Evolutionary conservation across 495 filamentous ascomycete species (phyloP).

Genomic region (Cercophora sp.): DNA sequence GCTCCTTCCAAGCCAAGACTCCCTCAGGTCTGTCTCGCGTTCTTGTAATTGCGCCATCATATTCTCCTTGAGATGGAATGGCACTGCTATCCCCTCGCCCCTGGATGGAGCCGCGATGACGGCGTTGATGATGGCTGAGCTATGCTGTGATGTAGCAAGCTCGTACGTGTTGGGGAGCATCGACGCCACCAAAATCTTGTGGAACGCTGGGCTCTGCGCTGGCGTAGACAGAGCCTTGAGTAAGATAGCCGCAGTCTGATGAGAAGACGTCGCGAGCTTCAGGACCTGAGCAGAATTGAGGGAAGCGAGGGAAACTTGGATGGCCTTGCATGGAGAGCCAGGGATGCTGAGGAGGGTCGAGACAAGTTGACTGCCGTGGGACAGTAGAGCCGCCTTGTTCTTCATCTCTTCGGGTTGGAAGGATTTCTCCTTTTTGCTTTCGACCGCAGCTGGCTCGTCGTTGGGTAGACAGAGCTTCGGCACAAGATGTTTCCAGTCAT

Average conservation of each 20-base stretch:
- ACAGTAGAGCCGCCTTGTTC: slow-evolving; percentile 39
- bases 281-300: slow-evolving; percentile 34
- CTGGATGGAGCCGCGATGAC: slow-evolving; percentile 61
- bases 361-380: slow-evolving; percentile 43
- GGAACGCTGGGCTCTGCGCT: slow-evolving; percentile 50
- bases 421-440: neutral
- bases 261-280: slow-evolving; percentile 35
- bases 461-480: slow-evolving; percentile 55
- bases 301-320: slow-evolving; percentile 40
- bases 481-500: slow-evolving; percentile 51
- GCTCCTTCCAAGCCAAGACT: slow-evolving; percentile 69
- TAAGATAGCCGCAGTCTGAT: slow-evolving; percentile 56
- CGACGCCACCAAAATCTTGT: slow-evolving; percentile 40
- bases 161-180: slow-evolving; percentile 55
- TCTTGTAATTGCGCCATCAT: slow-evolving; percentile 42
- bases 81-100: slow-evolving; percentile 38
- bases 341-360: slow-evolving; percentile 40
- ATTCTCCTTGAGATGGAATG: slow-evolving; percentile 51
- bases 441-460: slow-evolving; percentile 30
- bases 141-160: slow-evolving; percentile 66
- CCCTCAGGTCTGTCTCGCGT: slow-evolving; percentile 62
- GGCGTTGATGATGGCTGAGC: slow-evolving; percentile 74
- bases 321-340: slow-evolving; percentile 35
- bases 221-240: slow-evolving; percentile 64
- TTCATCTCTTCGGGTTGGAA: slow-evolving; percentile 16